Evolutionary conservation across 2,329 filamentous ascomycete species (phyloP).

Genomic region (Aureobasidium pullulans): DNA sequence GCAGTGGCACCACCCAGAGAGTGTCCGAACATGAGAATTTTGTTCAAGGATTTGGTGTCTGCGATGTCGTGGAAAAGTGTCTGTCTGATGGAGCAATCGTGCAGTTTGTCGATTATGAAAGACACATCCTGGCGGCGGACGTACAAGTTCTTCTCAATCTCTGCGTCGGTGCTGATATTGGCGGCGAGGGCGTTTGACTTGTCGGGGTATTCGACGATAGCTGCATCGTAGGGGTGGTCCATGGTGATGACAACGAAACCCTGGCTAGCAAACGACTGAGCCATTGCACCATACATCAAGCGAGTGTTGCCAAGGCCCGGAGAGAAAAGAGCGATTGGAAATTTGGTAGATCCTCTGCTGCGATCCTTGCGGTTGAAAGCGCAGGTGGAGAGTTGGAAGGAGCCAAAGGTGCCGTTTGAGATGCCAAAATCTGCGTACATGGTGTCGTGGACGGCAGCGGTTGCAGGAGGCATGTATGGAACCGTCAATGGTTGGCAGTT

Average conservation of each 20-base stretch:
- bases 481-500: slow-evolving; percentile 3
- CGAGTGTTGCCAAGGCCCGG: slow-evolving; percentile 40
- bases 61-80: neutral
- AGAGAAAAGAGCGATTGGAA: slow-evolving; percentile 27
- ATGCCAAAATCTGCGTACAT: slow-evolving; percentile 11
- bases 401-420: slow-evolving; percentile 15
- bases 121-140: neutral
- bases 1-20: neutral
- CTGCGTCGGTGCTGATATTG: neutral
- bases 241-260: slow-evolving; percentile 42
- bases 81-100: neutral
- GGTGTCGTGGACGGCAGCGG: slow-evolving; percentile 12
- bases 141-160: neutral
- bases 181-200: neutral
- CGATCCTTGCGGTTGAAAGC: slow-evolving; percentile 11
- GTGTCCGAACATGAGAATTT: neutral
- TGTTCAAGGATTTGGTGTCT: neutral
- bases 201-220: slow-evolving; percentile 37
- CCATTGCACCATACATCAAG: slow-evolving; percentile 37
- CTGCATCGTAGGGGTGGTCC: slow-evolving; percentile 43
- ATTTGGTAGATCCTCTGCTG: slow-evolving; percentile 25
- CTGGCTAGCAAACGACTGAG: slow-evolving; percentile 39
- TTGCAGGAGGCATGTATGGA: slow-evolving; percentile 15
- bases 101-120: neutral
- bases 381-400: slow-evolving; percentile 13